Evolutionary conservation across 139 green algal species (phyloP).

Genomic region (Pleodorina starrii): DNA sequence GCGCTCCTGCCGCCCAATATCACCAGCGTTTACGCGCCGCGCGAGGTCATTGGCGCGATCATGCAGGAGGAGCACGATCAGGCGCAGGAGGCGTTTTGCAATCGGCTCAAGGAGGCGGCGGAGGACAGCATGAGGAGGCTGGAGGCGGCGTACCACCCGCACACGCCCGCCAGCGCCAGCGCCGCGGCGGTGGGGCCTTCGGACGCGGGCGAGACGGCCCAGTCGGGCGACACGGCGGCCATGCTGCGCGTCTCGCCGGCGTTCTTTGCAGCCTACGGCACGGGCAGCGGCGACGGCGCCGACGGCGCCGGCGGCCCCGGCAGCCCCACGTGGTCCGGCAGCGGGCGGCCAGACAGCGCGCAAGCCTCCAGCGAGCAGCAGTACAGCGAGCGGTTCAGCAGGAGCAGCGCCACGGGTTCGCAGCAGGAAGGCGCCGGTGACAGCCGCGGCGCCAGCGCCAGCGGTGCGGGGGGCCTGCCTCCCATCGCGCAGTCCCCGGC

Average conservation of each 20-base stretch:
- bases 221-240: background rate
- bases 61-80: background rate
- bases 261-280: background rate
- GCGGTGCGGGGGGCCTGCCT: background rate
- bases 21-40: constrained; percentile 16
- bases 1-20: constrained; percentile 36
- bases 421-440: background rate
- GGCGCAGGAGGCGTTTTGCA: background rate
- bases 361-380: background rate
- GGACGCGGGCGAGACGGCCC: background rate
- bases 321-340: background rate
- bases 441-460: background rate
- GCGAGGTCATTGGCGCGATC: background rate
- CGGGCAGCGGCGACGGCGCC: background rate
- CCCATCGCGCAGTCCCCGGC: background rate
- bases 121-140: constrained; percentile 7
- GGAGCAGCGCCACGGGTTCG: background rate
- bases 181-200: background rate
- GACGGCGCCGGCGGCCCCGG: background rate
- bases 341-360: background rate
- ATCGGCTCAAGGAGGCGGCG: background rate
- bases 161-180: background rate
- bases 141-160: background rate
- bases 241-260: background rate
- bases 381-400: background rate